Conservation (phyloP, 192 early-diverging fungal species). For the Gorgonomyces haynaldii region DNA sequence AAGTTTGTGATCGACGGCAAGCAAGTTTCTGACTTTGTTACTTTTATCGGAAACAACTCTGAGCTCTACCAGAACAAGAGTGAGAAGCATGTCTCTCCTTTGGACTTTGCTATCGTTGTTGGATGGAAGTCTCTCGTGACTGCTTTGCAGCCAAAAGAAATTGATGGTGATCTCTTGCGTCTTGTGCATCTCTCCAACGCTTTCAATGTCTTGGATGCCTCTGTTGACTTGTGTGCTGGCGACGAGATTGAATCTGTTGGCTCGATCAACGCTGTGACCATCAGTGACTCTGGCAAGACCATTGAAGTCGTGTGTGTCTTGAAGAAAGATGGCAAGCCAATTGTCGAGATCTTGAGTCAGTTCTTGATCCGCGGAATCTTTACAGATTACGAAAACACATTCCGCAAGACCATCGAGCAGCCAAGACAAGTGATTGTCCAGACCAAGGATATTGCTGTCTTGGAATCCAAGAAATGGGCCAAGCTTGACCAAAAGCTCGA, state of each 20-base stretch:
- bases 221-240: slow-evolving; percentile 60
- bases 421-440: slow-evolving; percentile 62
- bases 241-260: slow-evolving; percentile 78
- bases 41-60: slow-evolving; percentile 63
- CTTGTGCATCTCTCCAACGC: slow-evolving; percentile 91
- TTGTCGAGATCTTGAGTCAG: slow-evolving; percentile 76
- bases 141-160: slow-evolving; percentile 83
- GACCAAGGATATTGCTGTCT: slow-evolving; percentile 79
- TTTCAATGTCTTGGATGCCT: slow-evolving; percentile 70
- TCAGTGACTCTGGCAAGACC: slow-evolving; percentile 83
- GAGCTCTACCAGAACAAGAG: slow-evolving; percentile 39
- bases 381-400: slow-evolving; percentile 78
- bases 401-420: slow-evolving; percentile 71
- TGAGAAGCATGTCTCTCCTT: slow-evolving; percentile 41
- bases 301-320: slow-evolving; percentile 79
- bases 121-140: slow-evolving; percentile 83
- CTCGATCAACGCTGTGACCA: slow-evolving; percentile 72
- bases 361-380: slow-evolving; percentile 92
- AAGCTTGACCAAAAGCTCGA: slow-evolving; percentile 48
- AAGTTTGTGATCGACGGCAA: slow-evolving; percentile 48
- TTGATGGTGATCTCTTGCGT: slow-evolving; percentile 84
- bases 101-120: slow-evolving; percentile 93
- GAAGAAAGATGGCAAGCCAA: slow-evolving; percentile 30
- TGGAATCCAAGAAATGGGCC: slow-evolving; percentile 80
- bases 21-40: slow-evolving; percentile 64